Evolutionary conservation across 352 stramenopile genomes (phyloP), one percentile per base, ranked within the genome.

Genomic region (Albugo laibachii): DNA sequence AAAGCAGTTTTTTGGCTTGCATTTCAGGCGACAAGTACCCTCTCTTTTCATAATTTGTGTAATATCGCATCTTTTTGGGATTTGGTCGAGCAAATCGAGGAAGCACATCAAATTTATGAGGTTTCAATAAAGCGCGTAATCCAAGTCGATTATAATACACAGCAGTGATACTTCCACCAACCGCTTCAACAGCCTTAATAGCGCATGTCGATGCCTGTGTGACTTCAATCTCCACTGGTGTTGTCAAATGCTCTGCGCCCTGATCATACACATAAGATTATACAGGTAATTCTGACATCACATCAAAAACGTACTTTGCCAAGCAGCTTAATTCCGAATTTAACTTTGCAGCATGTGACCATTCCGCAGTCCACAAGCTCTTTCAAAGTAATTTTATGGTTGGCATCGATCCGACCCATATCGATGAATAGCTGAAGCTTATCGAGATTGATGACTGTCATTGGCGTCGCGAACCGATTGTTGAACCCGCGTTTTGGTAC

Each of bases 401-500:
- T 85, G 36, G 86, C 59, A 48, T 94, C 76, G 12, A 99, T 59
- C 34, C 93, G 83, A 24, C 93, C 92, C 85, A 97, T 97, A 61
- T 97, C 93, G 47, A 98, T 77, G 58, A 94, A 98, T 55, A 96
- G 72, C 66, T 97, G 86, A 40, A 99, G 56, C 35, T 80, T 89
- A 49, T 89, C 82, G 13, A 99, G 38, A 72, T 96, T 97, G 13
- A 99, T 41, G 0, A 67, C 65, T 53, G 96, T 72, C 71, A 97
- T 94, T 10, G 83, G 76, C 47, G 73, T 93, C 53, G 68, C 77
- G 54, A 83, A 88, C 60, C 81, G 84, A 57, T 91, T 91, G 65
- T 98, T 98, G 66, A 99, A 98, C 48, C 94, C 95, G 36, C 92
- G 83, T 75, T 99, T 99, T 31, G 95, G 95, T 37, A 98, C 57